Evolutionary conservation across 1,284 basidiomycete genomes (phyloP).

Genomic region (Marasmius oreades): DNA sequence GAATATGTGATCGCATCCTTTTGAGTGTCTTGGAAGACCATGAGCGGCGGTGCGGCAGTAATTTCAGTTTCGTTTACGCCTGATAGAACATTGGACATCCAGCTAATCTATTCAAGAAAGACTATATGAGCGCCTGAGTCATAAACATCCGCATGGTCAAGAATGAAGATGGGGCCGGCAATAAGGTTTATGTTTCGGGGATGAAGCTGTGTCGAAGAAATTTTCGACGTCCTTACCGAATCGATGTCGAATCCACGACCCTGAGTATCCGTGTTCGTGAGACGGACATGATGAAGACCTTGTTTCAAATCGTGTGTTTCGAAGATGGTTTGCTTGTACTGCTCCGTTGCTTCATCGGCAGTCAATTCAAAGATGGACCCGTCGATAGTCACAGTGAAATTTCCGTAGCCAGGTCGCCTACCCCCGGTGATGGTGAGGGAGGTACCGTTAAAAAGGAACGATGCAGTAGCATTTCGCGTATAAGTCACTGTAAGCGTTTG

Average conservation of each 20-base stretch:
- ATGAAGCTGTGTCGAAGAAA: neutral
- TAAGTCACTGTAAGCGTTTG: neutral
- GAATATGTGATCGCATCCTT: slow-evolving; percentile 12
- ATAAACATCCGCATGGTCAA: too few relatives aligned
- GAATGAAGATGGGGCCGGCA: too few relatives aligned
- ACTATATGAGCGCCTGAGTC: too few relatives aligned
- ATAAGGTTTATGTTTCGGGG: neutral
- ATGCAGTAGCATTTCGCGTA: slow-evolving; percentile 61
- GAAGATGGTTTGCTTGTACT: slow-evolving; percentile 25
- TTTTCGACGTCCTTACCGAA: slow-evolving; percentile 5
- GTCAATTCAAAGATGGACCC: neutral
- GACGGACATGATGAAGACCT: slow-evolving; percentile 6
- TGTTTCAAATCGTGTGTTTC: slow-evolving; percentile 23
- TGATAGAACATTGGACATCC: slow-evolving; percentile 10
- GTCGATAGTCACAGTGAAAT: neutral
- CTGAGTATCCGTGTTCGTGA: slow-evolving; percentile 5
- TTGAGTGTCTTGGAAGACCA: slow-evolving; percentile 8
- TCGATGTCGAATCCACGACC: slow-evolving; percentile 9
- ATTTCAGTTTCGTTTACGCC: neutral
- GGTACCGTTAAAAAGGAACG: slow-evolving; percentile 57
- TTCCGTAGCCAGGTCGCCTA: neutral
- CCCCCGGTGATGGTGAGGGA: neutral
- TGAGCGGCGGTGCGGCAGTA: neutral
- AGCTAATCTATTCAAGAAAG: slow-evolving; percentile 7
- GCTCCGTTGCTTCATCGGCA: neutral